Base-by-base conservation (phyloP, 2,329 filamentous ascomycete species). In the Penicillium brevicompactum region DNA sequence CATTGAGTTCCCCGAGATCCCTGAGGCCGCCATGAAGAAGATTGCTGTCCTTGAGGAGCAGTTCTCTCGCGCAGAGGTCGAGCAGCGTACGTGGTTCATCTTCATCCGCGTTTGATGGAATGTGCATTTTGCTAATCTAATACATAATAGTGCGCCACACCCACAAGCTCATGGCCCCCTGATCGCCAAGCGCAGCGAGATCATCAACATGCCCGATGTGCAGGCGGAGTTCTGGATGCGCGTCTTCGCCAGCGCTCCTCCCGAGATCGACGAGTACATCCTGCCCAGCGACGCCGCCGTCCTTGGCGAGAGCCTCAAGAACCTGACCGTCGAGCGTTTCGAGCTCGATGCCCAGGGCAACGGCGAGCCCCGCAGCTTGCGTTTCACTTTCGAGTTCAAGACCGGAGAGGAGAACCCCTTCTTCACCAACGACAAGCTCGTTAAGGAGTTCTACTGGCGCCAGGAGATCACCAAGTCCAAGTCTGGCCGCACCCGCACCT, bases 361-460 rank as follows among this genome's bases (percentile, higher is more conserved):
- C 51, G 91, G 90, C 68, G 90, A 94, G 69, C 93, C 93, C 21
- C 87, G 92, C 72, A 92, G 87, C 76, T 74, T 97, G 66, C 79
- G 82, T 57, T 84, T 96, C 79, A 86, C 79, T 59, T 91, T 94
- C 69, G 87, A 90, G 67, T 96, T 96, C 75, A 77, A 76, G 56
- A 67, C 65, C 30, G 66, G 66, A 47, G 72, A 74, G 30, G 83
- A 87, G 60, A 97, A 97, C 76, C 86, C 91, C 47, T 87, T 87
- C 78, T 96, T 97, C 67, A 83, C 87, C 70, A 83, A 96, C 77
- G 81, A 78, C 51, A 83, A 87, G 51, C 77, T 97, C 46, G 89
- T 93, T 78, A 97, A 97, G 87, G 90, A 89, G 71, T 96, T 97
- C 77, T 93, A 88, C 84, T 91, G 88, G 82, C 87, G 92, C 63